A percentile compares a stretch with the other conserved stretches of the same genome.
phyloP scores from a whole-genome alignment of 495 filamentous ascomycete genomes.

The Podospora bellae-mahoneyi region DNA sequence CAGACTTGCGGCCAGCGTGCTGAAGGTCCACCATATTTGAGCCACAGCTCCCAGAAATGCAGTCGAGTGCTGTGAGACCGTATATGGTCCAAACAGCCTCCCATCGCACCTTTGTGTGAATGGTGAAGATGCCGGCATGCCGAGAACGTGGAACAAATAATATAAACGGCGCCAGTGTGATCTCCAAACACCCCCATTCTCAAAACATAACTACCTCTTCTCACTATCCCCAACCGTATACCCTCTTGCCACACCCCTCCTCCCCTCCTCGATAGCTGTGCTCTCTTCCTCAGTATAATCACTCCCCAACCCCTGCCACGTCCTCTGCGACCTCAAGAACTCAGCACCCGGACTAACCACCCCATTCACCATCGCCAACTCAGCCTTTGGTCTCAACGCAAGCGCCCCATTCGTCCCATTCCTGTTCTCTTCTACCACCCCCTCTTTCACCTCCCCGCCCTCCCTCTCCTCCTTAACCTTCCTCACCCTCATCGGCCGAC shows the following conservation, averaged over 20 bases:
- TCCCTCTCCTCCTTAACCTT: slow-evolving; percentile 2
- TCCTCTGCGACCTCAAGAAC: slow-evolving; percentile 74
- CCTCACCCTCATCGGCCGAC: slow-evolving; percentile 65
- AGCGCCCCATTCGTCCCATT: slow-evolving; percentile 39
- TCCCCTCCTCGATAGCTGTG: slow-evolving; percentile 72
- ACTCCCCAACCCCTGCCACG: slow-evolving; percentile 88
- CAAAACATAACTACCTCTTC: slow-evolving; percentile 25
- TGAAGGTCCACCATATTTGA: too few species aligned
- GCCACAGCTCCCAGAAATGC: too few species aligned
- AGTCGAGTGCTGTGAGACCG: too few species aligned
- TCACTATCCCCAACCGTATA: slow-evolving; percentile 67
- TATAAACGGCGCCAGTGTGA: too few species aligned
- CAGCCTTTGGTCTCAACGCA: slow-evolving; percentile 59
- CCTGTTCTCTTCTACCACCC: slow-evolving; percentile 22
- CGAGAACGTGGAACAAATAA: too few species aligned
- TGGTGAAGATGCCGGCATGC: too few species aligned
- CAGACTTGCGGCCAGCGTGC: too few species aligned
- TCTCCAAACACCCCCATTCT: too few species aligned
- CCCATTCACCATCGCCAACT: slow-evolving; percentile 73
- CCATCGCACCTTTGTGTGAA: too few species aligned
- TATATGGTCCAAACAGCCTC: too few species aligned
- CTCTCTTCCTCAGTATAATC: slow-evolving; percentile 72
- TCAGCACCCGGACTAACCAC: slow-evolving; percentile 87
- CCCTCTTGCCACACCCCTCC: slow-evolving; percentile 84
- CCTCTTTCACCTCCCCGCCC: neutral